phyloP scores from a whole-genome alignment of 228 moss, liverwort and hornwort genomes.

The Sphagnum fallax region DNA sequence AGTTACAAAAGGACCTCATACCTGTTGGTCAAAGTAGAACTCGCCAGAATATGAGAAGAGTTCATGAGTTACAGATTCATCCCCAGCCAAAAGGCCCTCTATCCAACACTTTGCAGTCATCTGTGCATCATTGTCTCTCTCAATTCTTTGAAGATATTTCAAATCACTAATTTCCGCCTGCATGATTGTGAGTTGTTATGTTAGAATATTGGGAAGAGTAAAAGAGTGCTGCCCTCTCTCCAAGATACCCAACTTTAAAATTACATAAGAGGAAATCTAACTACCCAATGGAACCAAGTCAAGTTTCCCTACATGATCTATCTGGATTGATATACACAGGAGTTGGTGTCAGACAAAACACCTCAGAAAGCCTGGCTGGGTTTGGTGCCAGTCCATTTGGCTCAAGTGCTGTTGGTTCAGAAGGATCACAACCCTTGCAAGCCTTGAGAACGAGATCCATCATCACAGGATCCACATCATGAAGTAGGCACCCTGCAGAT shows the following conservation, averaged over 20 bases:
- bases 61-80: slow-evolving; percentile 31
- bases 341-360: neutral
- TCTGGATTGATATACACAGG: no score
- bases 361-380: slow-evolving; percentile 17
- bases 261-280: no score
- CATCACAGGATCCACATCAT: slow-evolving; percentile 39
- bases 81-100: slow-evolving; percentile 32
- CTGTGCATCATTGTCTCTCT: slow-evolving; percentile 18
- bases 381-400: slow-evolving; percentile 10
- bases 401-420: slow-evolving; percentile 23
- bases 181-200: no score
- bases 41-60: slow-evolving; percentile 40
- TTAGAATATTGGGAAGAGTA: no score
- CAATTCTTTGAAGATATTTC: neutral
- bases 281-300: no score
- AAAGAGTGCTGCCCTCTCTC: no score
- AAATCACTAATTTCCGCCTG: neutral
- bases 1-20: neutral
- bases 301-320: no score
- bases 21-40: slow-evolving; percentile 40
- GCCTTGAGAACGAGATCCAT: slow-evolving; percentile 41
- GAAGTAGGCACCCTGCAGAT: slow-evolving; percentile 32
- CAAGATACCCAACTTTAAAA: no score
- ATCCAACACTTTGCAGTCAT: slow-evolving; percentile 25
- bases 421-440: slow-evolving; percentile 42